Conservation (phyloP, 495 filamentous ascomycete species). For the Lasiosphaeriaceae sp. region DNA sequence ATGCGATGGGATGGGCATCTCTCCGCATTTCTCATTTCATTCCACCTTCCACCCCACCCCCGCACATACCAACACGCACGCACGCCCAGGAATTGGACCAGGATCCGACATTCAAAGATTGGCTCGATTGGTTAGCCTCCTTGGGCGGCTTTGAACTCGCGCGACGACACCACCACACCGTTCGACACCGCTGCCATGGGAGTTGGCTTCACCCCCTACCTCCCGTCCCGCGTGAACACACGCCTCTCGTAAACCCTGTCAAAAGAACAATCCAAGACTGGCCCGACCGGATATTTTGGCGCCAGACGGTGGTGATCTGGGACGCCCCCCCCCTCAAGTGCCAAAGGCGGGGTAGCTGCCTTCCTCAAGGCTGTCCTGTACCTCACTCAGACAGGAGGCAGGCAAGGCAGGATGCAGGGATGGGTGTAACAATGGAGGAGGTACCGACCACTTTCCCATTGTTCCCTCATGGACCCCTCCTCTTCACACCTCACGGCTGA, state of each 20-base stretch:
- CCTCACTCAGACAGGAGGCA: neutral
- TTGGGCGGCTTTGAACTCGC: too few relatives aligned
- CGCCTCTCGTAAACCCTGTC: neutral
- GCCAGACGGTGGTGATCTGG: conserved; percentile 3
- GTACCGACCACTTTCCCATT: neutral
- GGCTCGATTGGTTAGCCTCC: too few relatives aligned
- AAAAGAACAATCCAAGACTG: neutral
- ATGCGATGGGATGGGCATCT: too few relatives aligned
- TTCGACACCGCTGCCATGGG: too few relatives aligned
- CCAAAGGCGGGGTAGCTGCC: conserved; percentile 13
- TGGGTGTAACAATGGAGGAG: neutral
- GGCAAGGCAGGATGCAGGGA: neutral
- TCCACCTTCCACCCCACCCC: too few relatives aligned
- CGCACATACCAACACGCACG: too few relatives aligned
- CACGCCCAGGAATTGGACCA: too few relatives aligned
- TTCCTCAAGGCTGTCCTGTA: neutral
- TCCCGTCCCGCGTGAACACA: neutral
- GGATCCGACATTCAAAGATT: too few relatives aligned
- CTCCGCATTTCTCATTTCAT: too few relatives aligned
- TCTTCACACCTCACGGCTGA: neutral
- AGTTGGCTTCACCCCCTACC: neutral
- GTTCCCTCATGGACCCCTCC: neutral
- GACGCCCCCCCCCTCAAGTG: neutral
- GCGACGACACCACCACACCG: too few relatives aligned
- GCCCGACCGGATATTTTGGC: conserved; percentile 13